A percentile compares a stretch with the other conserved stretches of the same genome.
Conservation (phyloP, 441 rosid genomes). For the Kokia cookei region DNA sequence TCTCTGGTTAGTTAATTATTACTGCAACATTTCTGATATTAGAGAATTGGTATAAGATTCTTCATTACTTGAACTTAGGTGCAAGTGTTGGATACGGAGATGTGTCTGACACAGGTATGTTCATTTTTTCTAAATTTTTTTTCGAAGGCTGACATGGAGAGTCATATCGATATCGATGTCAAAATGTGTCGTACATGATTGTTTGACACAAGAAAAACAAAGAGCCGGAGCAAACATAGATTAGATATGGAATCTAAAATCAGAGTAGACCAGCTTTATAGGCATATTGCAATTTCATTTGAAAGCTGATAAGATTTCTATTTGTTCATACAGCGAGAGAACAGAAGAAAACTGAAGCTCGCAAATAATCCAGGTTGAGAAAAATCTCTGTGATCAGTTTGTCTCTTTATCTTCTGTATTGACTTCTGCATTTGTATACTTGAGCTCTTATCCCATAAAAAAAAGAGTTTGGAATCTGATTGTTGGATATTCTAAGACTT, state of each 20-base stretch:
- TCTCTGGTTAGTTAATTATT: neutral
- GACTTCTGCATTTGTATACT: neutral
- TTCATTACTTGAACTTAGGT: neutral
- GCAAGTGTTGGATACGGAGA: neutral
- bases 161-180: neutral
- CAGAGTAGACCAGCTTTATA: neutral
- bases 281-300: neutral
- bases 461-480: neutral
- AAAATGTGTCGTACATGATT: neutral
- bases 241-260: neutral
- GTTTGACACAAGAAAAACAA: neutral
- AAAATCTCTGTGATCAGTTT: neutral
- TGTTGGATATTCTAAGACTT: neutral
- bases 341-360: constrained; percentile 69
- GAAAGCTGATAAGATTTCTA: constrained; percentile 7
- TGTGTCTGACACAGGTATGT: neutral
- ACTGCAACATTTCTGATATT: neutral
- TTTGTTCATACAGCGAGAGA: constrained; percentile 54
- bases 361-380: constrained; percentile 44
- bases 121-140: neutral
- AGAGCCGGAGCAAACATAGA: neutral
- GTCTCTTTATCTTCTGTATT: neutral
- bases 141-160: neutral
- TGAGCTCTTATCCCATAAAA: constrained; percentile 4
- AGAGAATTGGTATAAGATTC: neutral